Evolutionary conservation across 139 green algal species (phyloP), one percentile per base, ranked within the genome.

Genomic region (Deuterostichococcus epilithicus): DNA sequence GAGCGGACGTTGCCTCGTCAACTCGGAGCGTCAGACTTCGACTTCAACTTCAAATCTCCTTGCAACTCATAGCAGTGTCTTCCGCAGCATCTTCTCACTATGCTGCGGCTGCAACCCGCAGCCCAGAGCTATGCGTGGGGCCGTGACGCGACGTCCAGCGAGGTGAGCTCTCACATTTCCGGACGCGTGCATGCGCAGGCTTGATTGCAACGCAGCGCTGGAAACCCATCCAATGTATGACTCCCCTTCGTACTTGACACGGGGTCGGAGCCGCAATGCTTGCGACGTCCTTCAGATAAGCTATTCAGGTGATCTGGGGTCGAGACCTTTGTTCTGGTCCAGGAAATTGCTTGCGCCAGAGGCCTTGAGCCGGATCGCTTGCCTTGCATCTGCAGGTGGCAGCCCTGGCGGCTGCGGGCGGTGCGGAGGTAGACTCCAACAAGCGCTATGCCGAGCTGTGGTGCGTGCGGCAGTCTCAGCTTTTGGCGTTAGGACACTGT

Each of bases 41-140:
- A 36, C 33, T 52, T 37, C 32, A 72, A 73, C n/a, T 58, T 26
- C 30, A 73, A 36, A 30, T 36, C 34, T 28, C 47, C 68, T 30
- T 26, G 70, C 33, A 75, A 42, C 37, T 66, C 25, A 68, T 47
- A 59, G 6, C 39, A 58, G 28, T 38, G 0, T 45, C 1, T 59
- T 68, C 44, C 23, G 33, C 4, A 38, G 15, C 1, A 52, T 26
- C 42, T 85, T 68, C 35, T 28, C 32, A 66, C 68, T 1, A 94
- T 95, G 88, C 76, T 95, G 22, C 77, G 80, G 3, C 76, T 98
- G 0, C 80, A 76, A 15, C 96, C 90, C 79, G 59, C 76, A 0
- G 91, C 89, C 1, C 93, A 98, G 78, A 94, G 94, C 78, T 98
- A 98, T 70, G 94, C 90, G 1, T 98, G 94, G 94, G 94, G 94